A percentile compares a stretch with the other conserved stretches of the same genome.
These are phyloP conservation scores for Saprolegnia diclina DNA, from an alignment of 352 stramenopile species.

Conservation along the genomic window DNA sequence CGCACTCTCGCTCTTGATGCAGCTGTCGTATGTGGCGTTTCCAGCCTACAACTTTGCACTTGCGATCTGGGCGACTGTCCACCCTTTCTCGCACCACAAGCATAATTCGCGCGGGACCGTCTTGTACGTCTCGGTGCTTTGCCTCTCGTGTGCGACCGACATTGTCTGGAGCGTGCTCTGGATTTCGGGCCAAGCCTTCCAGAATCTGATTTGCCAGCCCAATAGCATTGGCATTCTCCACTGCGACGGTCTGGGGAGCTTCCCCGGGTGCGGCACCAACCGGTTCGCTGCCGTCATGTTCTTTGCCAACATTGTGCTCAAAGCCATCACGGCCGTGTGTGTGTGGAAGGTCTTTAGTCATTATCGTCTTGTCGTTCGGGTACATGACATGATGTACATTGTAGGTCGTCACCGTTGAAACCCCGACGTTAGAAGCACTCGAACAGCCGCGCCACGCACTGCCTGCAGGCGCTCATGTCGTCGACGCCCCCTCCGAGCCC, in stretches of 20 bases:
- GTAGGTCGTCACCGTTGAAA: not conserved
- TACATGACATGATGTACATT: not conserved
- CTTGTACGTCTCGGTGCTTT: conserved; percentile 48
- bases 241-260: conserved; percentile 31
- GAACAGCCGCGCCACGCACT: not conserved
- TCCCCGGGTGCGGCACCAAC: conserved; percentile 62
- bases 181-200: conserved; percentile 66
- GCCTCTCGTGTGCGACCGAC: conserved; percentile 55
- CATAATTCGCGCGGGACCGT: conserved; percentile 39
- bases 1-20: conserved; percentile 44
- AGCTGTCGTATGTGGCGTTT: conserved; percentile 78
- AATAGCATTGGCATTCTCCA: conserved; percentile 24
- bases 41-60: conserved; percentile 74
- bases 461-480: not conserved
- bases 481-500: not conserved
- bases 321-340: conserved; percentile 37
- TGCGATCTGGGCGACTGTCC: conserved; percentile 59
- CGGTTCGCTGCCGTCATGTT: conserved; percentile 62
- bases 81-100: conserved; percentile 38
- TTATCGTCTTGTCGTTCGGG: not conserved
- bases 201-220: conserved; percentile 57
- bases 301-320: conserved; percentile 51
- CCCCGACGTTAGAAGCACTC: not conserved
- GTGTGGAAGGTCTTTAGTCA: conserved; percentile 33
- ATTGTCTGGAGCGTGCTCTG: conserved; percentile 73